A percentile compares a stretch with the other conserved stretches of the same genome.
Conservation (phyloP, 2,329 filamentous ascomycete genomes). For the Colletotrichum falcatum region DNA sequence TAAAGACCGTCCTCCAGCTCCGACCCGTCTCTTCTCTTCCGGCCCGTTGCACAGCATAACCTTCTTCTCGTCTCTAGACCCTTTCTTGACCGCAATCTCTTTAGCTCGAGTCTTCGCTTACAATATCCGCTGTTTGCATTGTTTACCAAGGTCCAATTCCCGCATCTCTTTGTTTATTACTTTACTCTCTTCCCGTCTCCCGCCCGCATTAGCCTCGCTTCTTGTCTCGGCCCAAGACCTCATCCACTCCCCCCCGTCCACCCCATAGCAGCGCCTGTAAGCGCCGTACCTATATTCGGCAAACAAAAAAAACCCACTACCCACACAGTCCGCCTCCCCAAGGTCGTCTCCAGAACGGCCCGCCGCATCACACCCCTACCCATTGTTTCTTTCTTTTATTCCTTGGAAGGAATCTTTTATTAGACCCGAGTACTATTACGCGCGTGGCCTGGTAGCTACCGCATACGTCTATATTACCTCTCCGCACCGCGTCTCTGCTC, state of each 20-base stretch:
- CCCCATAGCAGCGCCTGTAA: slow-evolving; percentile 32
- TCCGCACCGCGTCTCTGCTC: background rate
- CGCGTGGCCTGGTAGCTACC: slow-evolving; percentile 25
- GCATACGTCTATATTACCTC: slow-evolving; percentile 31
- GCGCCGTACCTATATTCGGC: slow-evolving; percentile 40
- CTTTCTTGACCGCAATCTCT: background rate
- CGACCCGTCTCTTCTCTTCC: slow-evolving; percentile 11
- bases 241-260: background rate
- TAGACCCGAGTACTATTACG: slow-evolving; percentile 31
- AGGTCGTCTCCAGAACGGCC: slow-evolving; percentile 21
- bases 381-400: background rate
- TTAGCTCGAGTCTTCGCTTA: slow-evolving; percentile 2
- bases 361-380: slow-evolving; percentile 21
- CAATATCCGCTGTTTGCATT: background rate
- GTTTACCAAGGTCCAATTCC: background rate
- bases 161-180: background rate
- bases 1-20: slow-evolving; percentile 30
- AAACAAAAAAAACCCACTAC: slow-evolving; percentile 25
- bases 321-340: slow-evolving; percentile 20
- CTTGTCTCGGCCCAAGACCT: slow-evolving; percentile 28
- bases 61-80: slow-evolving; percentile 1
- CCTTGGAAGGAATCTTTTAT: slow-evolving; percentile 30
- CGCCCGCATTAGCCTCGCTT: slow-evolving; percentile 34
- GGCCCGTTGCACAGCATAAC: slow-evolving; percentile 20
- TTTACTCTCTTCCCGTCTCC: slow-evolving; percentile 12